Evolutionary conservation across 192 early-diverging fungal genomes (phyloP), one percentile per base, ranked within the genome.

Genomic region (Glomus cerebriforme): DNA sequence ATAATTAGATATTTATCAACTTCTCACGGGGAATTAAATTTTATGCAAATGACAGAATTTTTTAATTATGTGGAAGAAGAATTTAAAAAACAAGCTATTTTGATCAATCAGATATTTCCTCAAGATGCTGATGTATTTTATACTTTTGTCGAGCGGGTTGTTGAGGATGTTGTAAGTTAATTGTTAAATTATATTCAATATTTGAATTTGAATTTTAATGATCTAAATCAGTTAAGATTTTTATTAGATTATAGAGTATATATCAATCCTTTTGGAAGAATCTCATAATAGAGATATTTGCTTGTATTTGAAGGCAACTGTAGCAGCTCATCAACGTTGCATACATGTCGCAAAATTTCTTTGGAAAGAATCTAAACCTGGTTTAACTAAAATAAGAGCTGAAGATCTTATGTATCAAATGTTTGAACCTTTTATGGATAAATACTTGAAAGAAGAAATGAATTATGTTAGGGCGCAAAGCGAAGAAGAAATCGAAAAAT

Each of bases 121-220:
- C 86, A 87, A 29, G 87, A 90, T 22, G 87, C 87, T 1, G 90
- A 94, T 80, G 94, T 92, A 10, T 84, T 92, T 78, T 93, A 91
- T 68, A 79, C 79, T 9, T 95, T 95, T 80, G 84, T 91, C 26
- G 89, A 91, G 81, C 89, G 91, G 13, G 94, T 96, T 34, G 91
- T 95, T 87, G 94, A 96, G 78, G 95, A 95, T 85, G 86, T 90
- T 58, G 85, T 86, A 86, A 80, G 77, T 54, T 24, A 43, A 17
- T 70, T 45, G 27, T 59, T 8, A 27, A 15, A 59, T 67, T 35
- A 69, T 12, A 19, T 9, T 59, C 3, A 59, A 26, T 2, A 17
- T 76, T 68, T 77, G 0, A n/a, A n/a, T n/a, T n/a, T n/a, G 13
- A 49, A 70, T 34, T 54, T 34, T 19, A 68, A 35, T 27, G n/a